Evolutionary conservation across 2,329 filamentous ascomycete genomes (phyloP).

Genomic region (Teratosphaeria epicoccoides): DNA sequence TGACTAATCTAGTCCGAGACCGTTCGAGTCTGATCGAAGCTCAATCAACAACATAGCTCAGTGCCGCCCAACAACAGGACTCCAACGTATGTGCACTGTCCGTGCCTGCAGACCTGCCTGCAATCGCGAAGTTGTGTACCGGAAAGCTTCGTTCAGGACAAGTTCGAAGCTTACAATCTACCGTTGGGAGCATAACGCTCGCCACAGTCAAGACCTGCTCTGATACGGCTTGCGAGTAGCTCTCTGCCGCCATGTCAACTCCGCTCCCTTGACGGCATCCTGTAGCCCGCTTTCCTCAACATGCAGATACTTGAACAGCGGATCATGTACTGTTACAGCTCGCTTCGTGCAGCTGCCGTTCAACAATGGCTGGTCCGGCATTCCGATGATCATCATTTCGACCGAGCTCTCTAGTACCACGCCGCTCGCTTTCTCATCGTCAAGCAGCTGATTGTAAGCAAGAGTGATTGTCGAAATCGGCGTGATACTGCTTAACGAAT

Average conservation of each 20-base stretch:
- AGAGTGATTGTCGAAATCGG: constrained; percentile 8
- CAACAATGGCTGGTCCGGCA: constrained; percentile 6
- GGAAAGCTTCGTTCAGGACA: neutral
- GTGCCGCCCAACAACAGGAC: neutral
- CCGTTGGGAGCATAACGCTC: neutral
- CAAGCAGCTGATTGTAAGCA: constrained; percentile 8
- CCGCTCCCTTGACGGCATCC: constrained; percentile 7
- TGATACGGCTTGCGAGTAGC: neutral
- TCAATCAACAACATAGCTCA: neutral
- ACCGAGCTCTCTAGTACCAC: constrained; percentile 9
- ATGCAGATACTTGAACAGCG: constrained; percentile 9
- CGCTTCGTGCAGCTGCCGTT: constrained; percentile 8
- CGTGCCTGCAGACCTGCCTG: neutral
- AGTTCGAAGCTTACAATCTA: neutral
- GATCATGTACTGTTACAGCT: constrained; percentile 11
- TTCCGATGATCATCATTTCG: constrained; percentile 5
- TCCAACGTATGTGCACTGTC: neutral
- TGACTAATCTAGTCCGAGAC: neutral
- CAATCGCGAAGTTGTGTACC: neutral
- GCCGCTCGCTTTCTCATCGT: constrained; percentile 6
- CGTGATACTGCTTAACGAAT: constrained; percentile 5
- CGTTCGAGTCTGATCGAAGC: too few relatives aligned
- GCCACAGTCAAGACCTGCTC: neutral
- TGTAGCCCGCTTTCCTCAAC: constrained; percentile 6
- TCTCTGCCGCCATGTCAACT: neutral